Base-by-base conservation (phyloP, 2,329 filamentous ascomycete genomes). In the Didymosphaeria variabile region DNA sequence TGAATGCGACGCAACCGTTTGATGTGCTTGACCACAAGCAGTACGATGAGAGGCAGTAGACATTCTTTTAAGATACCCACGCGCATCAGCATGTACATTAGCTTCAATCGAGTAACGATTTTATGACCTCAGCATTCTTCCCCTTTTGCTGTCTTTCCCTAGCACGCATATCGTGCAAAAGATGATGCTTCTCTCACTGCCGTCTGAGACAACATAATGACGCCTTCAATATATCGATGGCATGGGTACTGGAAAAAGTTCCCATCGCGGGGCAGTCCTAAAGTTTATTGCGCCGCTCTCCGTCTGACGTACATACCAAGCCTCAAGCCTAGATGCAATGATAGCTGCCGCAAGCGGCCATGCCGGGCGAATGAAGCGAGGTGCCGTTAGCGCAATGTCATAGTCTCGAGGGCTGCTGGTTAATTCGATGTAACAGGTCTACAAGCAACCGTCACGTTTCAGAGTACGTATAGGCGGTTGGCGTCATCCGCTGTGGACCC, bases 1-100 rank as follows among this genome's bases (percentile, higher is more conserved):
- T 34, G 49, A 52, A 21, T 9, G 34, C 34, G 34, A 62, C 60
- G 23, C 57, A 62, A n/a, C 67, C 69, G 8, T 61, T 63, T 38
- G 63, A 69, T 42, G 44, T 66, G 7, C 29, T 69, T 9, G 51
- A 55, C 38, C 38, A 59, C 15, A 31, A 29, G 47, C 34, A 56
- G 44, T 55, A 52, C 26, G 26, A 29, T 29, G 26, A 29, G 26
- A 31, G 36, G 47, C 34, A 56, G 44, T 55, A 52, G 40, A 12
- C 15, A 42, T 32, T 47, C 44, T 40, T 50, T 59, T 50, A 19
- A 59, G 45, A 59, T 58, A 58, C 57, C 57, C 57, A 51, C 2
- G 23, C 26, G 13, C 23, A 49, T n/a, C 42, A 19, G 10, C 19
- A 21, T 45, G 42, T 23, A 45, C 21, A 19, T 21, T 45, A 45